phyloP scores from a whole-genome alignment of 371 early-diverging fungal species.

The Dichotomocladium elegans region DNA sequence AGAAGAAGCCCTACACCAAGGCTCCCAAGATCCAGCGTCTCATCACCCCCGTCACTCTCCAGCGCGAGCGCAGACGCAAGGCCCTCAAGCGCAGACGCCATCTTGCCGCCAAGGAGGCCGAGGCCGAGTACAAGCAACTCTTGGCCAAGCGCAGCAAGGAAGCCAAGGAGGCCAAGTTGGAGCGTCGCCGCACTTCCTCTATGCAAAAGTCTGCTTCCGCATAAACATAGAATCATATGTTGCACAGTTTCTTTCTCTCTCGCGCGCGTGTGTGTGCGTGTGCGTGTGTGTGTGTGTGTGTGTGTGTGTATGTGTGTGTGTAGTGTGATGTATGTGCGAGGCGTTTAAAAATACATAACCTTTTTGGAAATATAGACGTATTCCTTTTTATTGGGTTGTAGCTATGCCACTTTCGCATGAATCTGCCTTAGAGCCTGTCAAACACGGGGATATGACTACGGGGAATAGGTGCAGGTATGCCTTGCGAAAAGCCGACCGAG shows the following conservation, averaged over 20 bases:
- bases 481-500: not conserved
- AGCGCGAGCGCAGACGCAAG: conserved; percentile 86
- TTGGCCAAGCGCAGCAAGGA: conserved; percentile 93
- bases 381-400: not conserved
- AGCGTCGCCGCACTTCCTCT: conserved; percentile 65
- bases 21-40: conserved; percentile 97
- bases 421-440: not conserved
- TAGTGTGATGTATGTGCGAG: not conserved
- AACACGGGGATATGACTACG: not conserved
- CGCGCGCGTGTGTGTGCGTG: not conserved
- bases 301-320: not conserved
- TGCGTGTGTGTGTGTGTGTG: not conserved
- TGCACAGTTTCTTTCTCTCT: not conserved
- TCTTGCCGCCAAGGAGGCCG: conserved; percentile 81
- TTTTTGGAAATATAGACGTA: too few species aligned
- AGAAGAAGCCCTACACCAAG: conserved; percentile 93
- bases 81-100: conserved; percentile 83
- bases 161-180: conserved; percentile 71
- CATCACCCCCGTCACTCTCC: conserved; percentile 93
- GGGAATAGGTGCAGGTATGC: not conserved
- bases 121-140: conserved; percentile 90
- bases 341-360: not conserved
- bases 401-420: not conserved
- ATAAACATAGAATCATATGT: conserved; percentile 21
- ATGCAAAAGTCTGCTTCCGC: conserved; percentile 57